Evolutionary conservation across 2,329 filamentous ascomycete genomes (phyloP).

Genomic region (Elsinoe australis): DNA sequence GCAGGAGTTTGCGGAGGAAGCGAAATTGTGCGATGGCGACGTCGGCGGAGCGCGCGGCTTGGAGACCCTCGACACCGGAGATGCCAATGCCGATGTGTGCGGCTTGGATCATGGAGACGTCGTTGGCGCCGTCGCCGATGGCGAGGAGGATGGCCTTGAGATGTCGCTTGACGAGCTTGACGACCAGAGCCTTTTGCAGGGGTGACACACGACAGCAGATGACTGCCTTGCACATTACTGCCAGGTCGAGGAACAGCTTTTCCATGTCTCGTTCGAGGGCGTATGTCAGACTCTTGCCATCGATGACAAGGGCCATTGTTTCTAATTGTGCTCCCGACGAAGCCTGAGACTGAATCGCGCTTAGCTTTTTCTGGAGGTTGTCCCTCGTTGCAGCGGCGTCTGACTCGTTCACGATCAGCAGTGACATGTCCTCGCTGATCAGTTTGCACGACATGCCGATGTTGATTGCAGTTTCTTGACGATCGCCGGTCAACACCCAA

Average conservation of each 20-base stretch:
- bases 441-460: slow-evolving; percentile 99
- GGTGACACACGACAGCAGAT: slow-evolving; percentile 95
- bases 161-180: slow-evolving; percentile 95
- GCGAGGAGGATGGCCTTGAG: slow-evolving; percentile 86
- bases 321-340: slow-evolving; percentile 72
- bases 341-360: slow-evolving; percentile 78
- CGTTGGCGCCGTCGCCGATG: slow-evolving; percentile 95
- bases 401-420: slow-evolving; percentile 94
- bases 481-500: slow-evolving; percentile 94
- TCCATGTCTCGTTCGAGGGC: slow-evolving; percentile 91
- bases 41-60: slow-evolving; percentile 91
- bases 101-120: slow-evolving; percentile 99
- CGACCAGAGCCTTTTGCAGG: slow-evolving; percentile 91
- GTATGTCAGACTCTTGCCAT: slow-evolving; percentile 89
- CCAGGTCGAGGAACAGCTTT: slow-evolving; percentile 85
- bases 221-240: slow-evolving; percentile 95
- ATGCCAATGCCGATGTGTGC: slow-evolving; percentile 97
- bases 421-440: slow-evolving; percentile 96
- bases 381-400: slow-evolving; percentile 67
- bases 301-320: slow-evolving; percentile 83
- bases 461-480: slow-evolving; percentile 98
- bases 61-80: slow-evolving; percentile 91
- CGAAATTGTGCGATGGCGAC: slow-evolving; percentile 94
- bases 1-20: slow-evolving; percentile 82
- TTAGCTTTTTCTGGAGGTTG: slow-evolving; percentile 87